Evolutionary conservation across 116 monocot genomes (phyloP), one percentile per base, ranked within the genome.

Genomic region (Cymodocea nodosa): DNA sequence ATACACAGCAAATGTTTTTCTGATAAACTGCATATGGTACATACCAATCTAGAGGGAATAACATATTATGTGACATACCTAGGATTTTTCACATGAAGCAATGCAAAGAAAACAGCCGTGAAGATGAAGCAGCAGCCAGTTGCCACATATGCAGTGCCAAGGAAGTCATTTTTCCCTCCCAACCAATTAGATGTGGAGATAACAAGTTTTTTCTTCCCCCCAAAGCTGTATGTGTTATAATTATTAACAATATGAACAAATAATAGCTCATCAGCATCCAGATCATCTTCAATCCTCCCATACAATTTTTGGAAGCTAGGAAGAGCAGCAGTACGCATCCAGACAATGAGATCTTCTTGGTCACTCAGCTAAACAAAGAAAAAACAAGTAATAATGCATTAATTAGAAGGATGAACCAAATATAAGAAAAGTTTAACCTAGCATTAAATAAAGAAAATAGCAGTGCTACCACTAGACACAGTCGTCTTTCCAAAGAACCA

Each of bases 151-250:
- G 84, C 82, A 25, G 79, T 59, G 17, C 88, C 88, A 37, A 89
- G 77, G 52, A 89, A 89, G 51, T 77, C 77, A 67, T 89, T 89
- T 72, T 84, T 89, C 30, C 84, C 88, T 59, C 88, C 88, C 15
- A 89, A 70, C 85, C 85, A 83, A 70, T 70, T 80, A 53, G 85
- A 23, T 5, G 85, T 89, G 1, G 85, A 80, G 8, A 83, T 70
- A 34, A 85, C 82, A 20, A 89, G 58, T 54, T 80, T 89, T 63
- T 85, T 85, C 75, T 79, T 89, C 18, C 85, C 85, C 49, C 68
- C 69, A 64, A 84, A 89, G 62, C 68, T 75, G 57, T 89, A 89
- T 3, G 85, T 85, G 53, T 89, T 89, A 54, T 89, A 89, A 39
- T 80, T 77, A 59, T 89, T 89, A 34, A 48, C 12, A n/a, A 89